A percentile compares a stretch with the other conserved stretches of the same genome.
Evolutionary conservation across 139 green algal species (phyloP).

Genomic region (Chlamydomonas applanata): DNA sequence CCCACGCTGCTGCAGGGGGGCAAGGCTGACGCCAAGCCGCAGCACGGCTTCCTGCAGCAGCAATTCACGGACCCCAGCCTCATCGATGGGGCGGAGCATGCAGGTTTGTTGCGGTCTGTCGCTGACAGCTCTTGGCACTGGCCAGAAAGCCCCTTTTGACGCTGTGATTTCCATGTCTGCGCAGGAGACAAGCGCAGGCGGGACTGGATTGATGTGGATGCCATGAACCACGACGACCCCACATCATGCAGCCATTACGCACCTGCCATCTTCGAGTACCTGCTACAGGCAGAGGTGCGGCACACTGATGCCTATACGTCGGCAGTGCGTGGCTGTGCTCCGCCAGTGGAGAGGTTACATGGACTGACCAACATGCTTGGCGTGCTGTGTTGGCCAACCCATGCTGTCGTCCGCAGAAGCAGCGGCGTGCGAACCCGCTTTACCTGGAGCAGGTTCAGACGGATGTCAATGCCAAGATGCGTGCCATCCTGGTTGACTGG

Average conservation of each 20-base stretch:
- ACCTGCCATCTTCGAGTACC: slow-evolving; percentile 70
- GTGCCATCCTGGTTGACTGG: slow-evolving; percentile 96
- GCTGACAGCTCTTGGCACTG: not conserved
- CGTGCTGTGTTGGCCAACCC: too few species aligned
- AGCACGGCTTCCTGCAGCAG: not conserved
- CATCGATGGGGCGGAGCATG: slow-evolving; percentile 12
- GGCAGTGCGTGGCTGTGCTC: too few species aligned
- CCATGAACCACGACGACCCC: slow-evolving; percentile 60
- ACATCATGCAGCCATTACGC: slow-evolving; percentile 78
- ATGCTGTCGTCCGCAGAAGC: slow-evolving; percentile 62
- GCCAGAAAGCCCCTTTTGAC: not conserved
- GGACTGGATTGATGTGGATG: slow-evolving; percentile 74
- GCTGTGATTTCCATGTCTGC: not conserved
- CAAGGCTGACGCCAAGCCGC: not conserved
- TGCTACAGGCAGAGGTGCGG: slow-evolving; percentile 63
- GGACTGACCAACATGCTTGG: too few species aligned
- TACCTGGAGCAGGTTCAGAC: slow-evolving; percentile 80
- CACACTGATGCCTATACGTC: too few species aligned
- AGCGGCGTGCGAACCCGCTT: slow-evolving; percentile 49
- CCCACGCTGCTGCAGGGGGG: not conserved
- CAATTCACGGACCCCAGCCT: slow-evolving; percentile 9
- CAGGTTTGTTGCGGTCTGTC: slow-evolving; percentile 2
- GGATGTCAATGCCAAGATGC: slow-evolving; percentile 91
- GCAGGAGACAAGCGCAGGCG: slow-evolving; percentile 11
- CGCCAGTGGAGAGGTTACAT: too few species aligned